These are phyloP conservation scores for Collybia sordida DNA, from an alignment of 768 basidiomycete genomes.

Conservation along the genomic window DNA sequence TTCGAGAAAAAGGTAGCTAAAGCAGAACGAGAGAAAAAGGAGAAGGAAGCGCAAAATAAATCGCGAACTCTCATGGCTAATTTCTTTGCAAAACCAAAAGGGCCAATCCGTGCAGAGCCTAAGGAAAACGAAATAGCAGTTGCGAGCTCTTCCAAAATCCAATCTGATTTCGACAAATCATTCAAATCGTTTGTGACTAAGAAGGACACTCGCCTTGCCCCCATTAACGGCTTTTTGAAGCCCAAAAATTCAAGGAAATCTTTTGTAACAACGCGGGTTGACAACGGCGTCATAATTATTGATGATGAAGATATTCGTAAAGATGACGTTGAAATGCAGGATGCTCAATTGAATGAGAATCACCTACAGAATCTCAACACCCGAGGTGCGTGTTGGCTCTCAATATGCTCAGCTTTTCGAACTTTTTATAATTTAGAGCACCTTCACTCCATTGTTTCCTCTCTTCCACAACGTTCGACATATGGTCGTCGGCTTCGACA, in stretches of 20 bases:
- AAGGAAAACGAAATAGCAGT: slow-evolving; percentile 25
- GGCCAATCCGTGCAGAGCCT: slow-evolving; percentile 18
- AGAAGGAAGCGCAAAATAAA: slow-evolving; percentile 67
- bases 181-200: slow-evolving; percentile 83
- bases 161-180: slow-evolving; percentile 67
- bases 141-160: slow-evolving; percentile 36
- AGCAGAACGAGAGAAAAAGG: slow-evolving; percentile 70
- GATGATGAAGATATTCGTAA: slow-evolving; percentile 29
- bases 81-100: slow-evolving; percentile 72
- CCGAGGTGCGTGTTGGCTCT: slow-evolving; percentile 33
- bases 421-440: slow-evolving; percentile 30
- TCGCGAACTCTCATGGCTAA: slow-evolving; percentile 74
- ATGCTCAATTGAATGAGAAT: slow-evolving; percentile 14
- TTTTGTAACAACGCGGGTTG: slow-evolving; percentile 14
- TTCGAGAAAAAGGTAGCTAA: slow-evolving; percentile 68
- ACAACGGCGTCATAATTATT: slow-evolving; percentile 57
- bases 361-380: slow-evolving; percentile 34
- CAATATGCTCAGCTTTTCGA: not conserved
- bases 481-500: slow-evolving; percentile 15
- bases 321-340: slow-evolving; percentile 23
- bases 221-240: slow-evolving; percentile 64
- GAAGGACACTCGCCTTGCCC: slow-evolving; percentile 72
- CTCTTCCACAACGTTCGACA: slow-evolving; percentile 27
- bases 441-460: slow-evolving; percentile 33
- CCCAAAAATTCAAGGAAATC: slow-evolving; percentile 25